Percentiles rank a stretch among this genome's conserved stretches.
Evolutionary conservation across 139 green algal species (phyloP).

Genomic region (Picochlorum sp.): DNA sequence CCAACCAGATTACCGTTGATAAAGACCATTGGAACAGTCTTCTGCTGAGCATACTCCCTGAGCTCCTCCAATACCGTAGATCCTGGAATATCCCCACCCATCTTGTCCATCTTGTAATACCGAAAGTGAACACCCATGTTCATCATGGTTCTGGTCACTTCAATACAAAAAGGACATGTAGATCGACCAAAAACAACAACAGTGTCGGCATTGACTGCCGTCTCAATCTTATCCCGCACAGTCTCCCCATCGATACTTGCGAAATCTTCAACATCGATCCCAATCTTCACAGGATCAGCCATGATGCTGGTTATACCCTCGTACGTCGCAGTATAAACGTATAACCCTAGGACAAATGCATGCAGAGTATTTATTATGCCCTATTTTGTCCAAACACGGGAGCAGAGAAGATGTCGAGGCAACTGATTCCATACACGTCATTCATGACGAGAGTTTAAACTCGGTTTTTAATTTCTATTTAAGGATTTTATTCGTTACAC

Average conservation of each 20-base stretch:
- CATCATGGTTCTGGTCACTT: constrained; percentile 15
- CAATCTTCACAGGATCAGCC: too few species aligned
- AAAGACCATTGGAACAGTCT: constrained; percentile 36
- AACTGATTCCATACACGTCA: too few species aligned
- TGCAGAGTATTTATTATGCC: too few species aligned
- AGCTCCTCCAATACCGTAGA: constrained; percentile 19
- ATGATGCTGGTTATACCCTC: too few species aligned
- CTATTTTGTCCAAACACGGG: too few species aligned
- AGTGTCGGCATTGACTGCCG: constrained; percentile 9
- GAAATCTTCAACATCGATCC: constrained; percentile 11
- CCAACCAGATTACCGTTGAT: constrained; percentile 28
- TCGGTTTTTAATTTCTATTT: too few species aligned
- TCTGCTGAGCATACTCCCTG: constrained; percentile 29
- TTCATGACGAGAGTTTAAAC: too few species aligned
- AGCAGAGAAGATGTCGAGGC: too few species aligned
- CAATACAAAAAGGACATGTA: constrained; percentile 35
- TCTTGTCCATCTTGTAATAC: constrained; percentile 25
- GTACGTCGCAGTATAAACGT: too few species aligned
- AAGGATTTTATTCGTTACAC: not conserved
- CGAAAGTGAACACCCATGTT: not conserved
- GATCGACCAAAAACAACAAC: constrained; percentile 26
- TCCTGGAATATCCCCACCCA: not conserved
- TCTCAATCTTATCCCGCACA: constrained; percentile 14
- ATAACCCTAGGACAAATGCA: too few species aligned
- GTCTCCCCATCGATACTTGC: constrained; percentile 2